Conservation (phyloP, 2,329 filamentous ascomycete genomes). For the Verticillium nonalfalfae region DNA sequence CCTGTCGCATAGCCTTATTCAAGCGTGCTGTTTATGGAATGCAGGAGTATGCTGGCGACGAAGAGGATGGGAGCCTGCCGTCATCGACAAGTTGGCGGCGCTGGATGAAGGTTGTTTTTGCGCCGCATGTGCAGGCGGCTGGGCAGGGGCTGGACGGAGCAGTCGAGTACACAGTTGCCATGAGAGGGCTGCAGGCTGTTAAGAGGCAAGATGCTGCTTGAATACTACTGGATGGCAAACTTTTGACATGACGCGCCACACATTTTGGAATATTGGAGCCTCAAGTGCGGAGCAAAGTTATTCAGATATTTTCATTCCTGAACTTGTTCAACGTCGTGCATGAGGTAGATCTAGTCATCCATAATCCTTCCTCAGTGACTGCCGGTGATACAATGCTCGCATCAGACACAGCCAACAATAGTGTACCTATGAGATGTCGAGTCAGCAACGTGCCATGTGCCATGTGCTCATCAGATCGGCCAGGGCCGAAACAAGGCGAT, state of each 20-base stretch:
- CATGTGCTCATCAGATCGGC: background rate
- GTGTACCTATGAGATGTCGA: background rate
- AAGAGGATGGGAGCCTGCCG: conserved; percentile 30
- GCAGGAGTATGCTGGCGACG: conserved; percentile 24
- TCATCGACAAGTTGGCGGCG: conserved; percentile 59
- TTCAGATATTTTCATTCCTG: too few relatives aligned
- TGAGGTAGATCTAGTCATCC: background rate
- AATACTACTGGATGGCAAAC: background rate
- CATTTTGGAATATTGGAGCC: background rate
- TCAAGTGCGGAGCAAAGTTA: too few relatives aligned
- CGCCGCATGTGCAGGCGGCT: conserved; percentile 60
- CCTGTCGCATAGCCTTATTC: conserved; percentile 73
- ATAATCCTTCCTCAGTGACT: background rate
- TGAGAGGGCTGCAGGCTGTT: conserved; percentile 49
- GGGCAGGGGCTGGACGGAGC: conserved; percentile 42
- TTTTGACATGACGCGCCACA: background rate
- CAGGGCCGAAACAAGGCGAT: background rate
- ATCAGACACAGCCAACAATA: background rate
- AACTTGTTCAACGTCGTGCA: too few relatives aligned
- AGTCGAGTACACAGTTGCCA: conserved; percentile 70
- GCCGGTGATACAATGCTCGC: background rate
- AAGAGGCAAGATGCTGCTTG: conserved; percentile 8
- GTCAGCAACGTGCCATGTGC: background rate
- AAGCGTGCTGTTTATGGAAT: conserved; percentile 55
- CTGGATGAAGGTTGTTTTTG: conserved; percentile 86